Evolutionary conservation across 768 basidiomycete species (phyloP), one percentile per base, ranked within the genome.

Genomic region (Fistulinella prunicolor): DNA sequence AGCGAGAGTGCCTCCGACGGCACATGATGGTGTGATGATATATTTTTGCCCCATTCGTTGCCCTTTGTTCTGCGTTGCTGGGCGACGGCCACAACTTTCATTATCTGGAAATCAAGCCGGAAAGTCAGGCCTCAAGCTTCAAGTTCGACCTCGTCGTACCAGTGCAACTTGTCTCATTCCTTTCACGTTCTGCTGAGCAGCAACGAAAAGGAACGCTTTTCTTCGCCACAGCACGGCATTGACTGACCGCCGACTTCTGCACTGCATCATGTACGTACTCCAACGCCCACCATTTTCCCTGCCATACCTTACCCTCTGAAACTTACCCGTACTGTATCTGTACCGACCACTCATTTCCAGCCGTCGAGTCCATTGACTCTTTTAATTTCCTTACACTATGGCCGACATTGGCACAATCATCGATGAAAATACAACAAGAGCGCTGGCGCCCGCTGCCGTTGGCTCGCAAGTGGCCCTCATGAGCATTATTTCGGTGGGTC

Each of bases 401-500:
- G 39, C 67, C 39, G 51, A 53, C 55, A 65, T 66, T 22, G 62
- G 59, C 20, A 34, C 60, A 30, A 61, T 75, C 46, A 64, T 73
- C 56, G 48, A 66, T 49, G 51, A 59, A 39, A 71, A 67, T 12
- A 19, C 54, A 42, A 58, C 70, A 46, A 72, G 86, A 78, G 76
- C 83, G 76, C 82, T 86, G 78, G 82, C 81, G 76, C 88, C 89
- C 69, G 76, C 77, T 49, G 87, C 89, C 46, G 89, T 91, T 23
- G 85, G 77, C 52, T 81, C 81, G n/a, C 89, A 91, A 66, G 81
- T 87, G 37, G 75, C 73, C 35, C 73, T 89, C 36, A 90, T 90
- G 89, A 73, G 73, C 54, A 67, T 79, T 47, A 52, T 90, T 47
- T 89, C 89, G 43, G 89, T 89, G 67, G 51, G 85, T 73, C 16